These are phyloP conservation scores for Melanopsichium pennsylvanicum DNA, from an alignment of 1,284 basidiomycete genomes.

Conservation along the genomic window DNA sequence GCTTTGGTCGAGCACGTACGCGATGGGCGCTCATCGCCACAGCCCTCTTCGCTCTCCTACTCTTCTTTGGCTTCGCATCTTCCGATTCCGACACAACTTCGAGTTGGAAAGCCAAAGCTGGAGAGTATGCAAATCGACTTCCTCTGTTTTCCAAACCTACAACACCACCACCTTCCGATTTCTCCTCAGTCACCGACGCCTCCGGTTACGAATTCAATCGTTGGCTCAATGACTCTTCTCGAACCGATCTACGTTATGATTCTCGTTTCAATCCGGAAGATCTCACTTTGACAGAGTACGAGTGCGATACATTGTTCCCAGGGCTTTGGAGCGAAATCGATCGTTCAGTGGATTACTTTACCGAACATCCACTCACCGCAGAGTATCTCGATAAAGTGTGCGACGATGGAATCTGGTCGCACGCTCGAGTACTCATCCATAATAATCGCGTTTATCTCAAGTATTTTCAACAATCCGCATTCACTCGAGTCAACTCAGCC, in stretches of 20 bases:
- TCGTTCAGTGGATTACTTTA: constrained; percentile 47
- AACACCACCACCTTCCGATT: background rate
- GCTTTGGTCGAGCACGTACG: constrained; percentile 45
- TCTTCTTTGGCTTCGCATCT: constrained; percentile 33
- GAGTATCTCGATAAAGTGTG: constrained; percentile 58
- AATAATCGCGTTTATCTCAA: constrained; percentile 59
- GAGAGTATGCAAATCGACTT: constrained; percentile 33
- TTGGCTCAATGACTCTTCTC: constrained; percentile 45
- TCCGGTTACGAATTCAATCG: constrained; percentile 32
- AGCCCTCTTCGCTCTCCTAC: constrained; percentile 19
- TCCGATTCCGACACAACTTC: constrained; percentile 10
- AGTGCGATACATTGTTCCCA: constrained; percentile 62
- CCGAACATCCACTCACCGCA: constrained; percentile 28
- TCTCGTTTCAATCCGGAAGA: constrained; percentile 61
- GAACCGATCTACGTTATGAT: constrained; percentile 39
- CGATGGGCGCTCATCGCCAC: constrained; percentile 41
- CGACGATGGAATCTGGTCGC: constrained; percentile 57
- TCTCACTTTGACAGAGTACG: constrained; percentile 55
- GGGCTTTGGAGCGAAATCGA: constrained; percentile 59
- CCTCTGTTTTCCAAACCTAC: background rate
- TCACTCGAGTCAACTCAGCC: constrained; percentile 50
- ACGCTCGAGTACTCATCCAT: constrained; percentile 59
- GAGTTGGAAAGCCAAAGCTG: constrained; percentile 31
- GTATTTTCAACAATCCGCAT: constrained; percentile 53
- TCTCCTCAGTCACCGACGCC: constrained; percentile 4